Evolutionary conservation across 257 asterid species (phyloP), one percentile per base, ranked within the genome.

Genomic region (Phtheirospermum japonicum): DNA sequence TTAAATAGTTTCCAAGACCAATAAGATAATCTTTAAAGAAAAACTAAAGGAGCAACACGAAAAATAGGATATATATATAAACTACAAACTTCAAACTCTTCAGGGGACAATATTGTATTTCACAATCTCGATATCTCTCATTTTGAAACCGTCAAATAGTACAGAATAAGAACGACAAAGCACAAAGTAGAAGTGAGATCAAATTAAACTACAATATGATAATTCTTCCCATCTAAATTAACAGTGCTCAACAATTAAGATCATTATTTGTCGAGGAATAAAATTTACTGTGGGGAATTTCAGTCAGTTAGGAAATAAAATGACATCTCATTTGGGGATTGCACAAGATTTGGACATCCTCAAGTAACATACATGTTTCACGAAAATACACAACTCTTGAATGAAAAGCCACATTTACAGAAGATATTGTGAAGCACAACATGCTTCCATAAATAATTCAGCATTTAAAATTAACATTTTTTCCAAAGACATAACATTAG

Each of bases 381-480:
- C 11, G 5, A 14, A 57, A 57, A 12, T 1, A 57, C n/a, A 34
- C 64, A 17, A 58, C 33, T 1, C 64, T 9, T 58, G 64, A 6
- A 58, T 58, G 19, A 17, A 36, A 57, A 57, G 31, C 12, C 64
- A 51, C 4, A 32, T 9, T 10, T 58, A 11, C 5, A 14, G 20
- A 12, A 32, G 34, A 36, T 36, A 57, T 60, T 16, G 20, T 60
- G 64, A 40, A 57, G 26, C 30, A 7, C n/a, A n/a, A n/a, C n/a
- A n/a, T n/a, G n/a, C n/a, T n/a, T n/a, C n/a, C n/a, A n/a, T n/a
- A n/a, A n/a, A n/a, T n/a, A n/a, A n/a, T n/a, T n/a, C n/a, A n/a
- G n/a, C n/a, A n/a, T n/a, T n/a, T n/a, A n/a, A n/a, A n/a, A n/a
- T n/a, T n/a, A n/a, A n/a, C n/a, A n/a, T n/a, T n/a, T n/a, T n/a